Conservation (phyloP, 208 protist species). For the Crithidia expoeki region DNA sequence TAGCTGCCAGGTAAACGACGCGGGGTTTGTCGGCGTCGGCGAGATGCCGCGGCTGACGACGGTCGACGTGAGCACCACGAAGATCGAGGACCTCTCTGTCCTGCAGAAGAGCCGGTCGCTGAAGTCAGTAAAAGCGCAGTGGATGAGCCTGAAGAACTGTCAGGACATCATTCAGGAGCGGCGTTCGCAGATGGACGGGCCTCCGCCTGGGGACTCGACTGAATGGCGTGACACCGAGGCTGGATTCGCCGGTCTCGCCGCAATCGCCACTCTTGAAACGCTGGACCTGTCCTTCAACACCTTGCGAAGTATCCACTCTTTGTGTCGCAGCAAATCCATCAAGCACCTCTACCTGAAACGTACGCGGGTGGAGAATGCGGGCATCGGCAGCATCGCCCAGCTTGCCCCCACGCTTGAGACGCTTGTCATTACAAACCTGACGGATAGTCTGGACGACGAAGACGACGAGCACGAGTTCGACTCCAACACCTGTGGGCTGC, state of each 20-base stretch:
- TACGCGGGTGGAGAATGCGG: constrained; percentile 56
- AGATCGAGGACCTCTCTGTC: constrained; percentile 60
- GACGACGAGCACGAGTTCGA: constrained; percentile 37
- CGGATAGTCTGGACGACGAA: constrained; percentile 38
- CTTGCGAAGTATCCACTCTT: constrained; percentile 53
- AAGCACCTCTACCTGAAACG: constrained; percentile 58
- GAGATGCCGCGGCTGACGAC: constrained; percentile 46
- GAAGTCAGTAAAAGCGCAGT: constrained; percentile 65
- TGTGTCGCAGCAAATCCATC: constrained; percentile 67
- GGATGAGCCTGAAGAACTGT: constrained; percentile 67
- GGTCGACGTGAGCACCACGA: constrained; percentile 61
- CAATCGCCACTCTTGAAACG: constrained; percentile 63
- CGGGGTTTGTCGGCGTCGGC: constrained; percentile 37
- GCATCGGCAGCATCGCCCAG: constrained; percentile 51
- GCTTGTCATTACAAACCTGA: constrained; percentile 60
- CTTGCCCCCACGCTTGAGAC: constrained; percentile 55
- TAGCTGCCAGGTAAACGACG: constrained; percentile 47
- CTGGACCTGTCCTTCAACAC: constrained; percentile 72
- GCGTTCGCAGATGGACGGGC: constrained; percentile 36
- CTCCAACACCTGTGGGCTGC: constrained; percentile 41
- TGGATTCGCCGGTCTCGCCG: constrained; percentile 57
- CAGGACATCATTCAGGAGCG: constrained; percentile 49
- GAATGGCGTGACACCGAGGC: constrained; percentile 45
- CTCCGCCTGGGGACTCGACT: constrained; percentile 15
- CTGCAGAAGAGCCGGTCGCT: constrained; percentile 51